Base-by-base conservation (phyloP, 78 protist genomes). In the Abeoforma whisleri region DNA sequence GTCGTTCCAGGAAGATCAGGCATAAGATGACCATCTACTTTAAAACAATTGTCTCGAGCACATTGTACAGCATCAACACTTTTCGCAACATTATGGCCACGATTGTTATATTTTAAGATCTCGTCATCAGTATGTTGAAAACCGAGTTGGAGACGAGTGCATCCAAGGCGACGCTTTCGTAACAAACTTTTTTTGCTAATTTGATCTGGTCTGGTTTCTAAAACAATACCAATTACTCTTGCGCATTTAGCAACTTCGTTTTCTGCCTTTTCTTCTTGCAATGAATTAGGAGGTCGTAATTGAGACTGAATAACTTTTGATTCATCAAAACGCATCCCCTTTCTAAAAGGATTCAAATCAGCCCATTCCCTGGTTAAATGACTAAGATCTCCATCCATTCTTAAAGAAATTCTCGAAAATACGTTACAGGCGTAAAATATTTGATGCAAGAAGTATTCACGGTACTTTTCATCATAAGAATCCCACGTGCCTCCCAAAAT, bases 1-100 rank as follows among this genome's bases (percentile, higher is more conserved):
- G 83, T 79, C 8, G 83, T 79, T 79, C 83, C 83, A 30, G 83
- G 83, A 2, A 79, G 16, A 79, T 79, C 83, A 12, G 83, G 83
- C 83, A 79, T 79, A 5, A 79, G 16, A 79, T 79, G 83, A 57
- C 83, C 83, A 79, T 79, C 83, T 5, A 79, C 83, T 57, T 79
- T 79, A 33, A 79, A 79, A 34, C 76, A 40, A 30, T 22, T 62
- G n/a, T 79, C 83, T n/a, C 83, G 37, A 16, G 83, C 83, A n/a
- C 40, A 79, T 12, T 19, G 8, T 8, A 79, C 33, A 40, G 83
- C 83, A 79, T 19, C 23, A 57, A 40, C 12, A 16, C 68, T 31
- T 57, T 79, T 79, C 8, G 40, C 57, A 2, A 79, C 83, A 79
- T 23, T 57, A 33, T 79, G 83, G 28, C 62, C 71, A 22, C 83